Conservation (phyloP, 2,329 filamentous ascomycete species). For the Pestalotiopsis sp. region DNA sequence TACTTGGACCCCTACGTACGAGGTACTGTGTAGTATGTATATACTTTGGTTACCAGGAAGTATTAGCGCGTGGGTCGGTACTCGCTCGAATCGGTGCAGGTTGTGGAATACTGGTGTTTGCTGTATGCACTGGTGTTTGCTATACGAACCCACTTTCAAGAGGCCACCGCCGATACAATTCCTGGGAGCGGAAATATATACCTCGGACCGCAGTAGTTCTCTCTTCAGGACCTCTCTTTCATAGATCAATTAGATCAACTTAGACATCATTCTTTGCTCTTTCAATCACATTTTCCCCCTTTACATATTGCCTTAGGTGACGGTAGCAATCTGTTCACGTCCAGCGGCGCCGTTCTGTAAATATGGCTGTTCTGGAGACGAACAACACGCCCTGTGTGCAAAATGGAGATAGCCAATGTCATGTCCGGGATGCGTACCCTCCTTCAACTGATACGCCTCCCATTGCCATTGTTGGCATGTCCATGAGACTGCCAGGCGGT, state of each 20-base stretch:
- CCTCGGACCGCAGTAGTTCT: neutral
- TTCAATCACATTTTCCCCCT: neutral
- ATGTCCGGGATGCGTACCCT: neutral
- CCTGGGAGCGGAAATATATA: neutral
- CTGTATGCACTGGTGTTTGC: too few relatives aligned
- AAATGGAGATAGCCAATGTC: neutral
- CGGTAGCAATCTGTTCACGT: neutral
- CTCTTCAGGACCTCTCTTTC: neutral
- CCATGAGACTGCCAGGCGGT: slow-evolving; percentile 18
- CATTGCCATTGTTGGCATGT: slow-evolving; percentile 22
- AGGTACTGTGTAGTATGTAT: neutral
- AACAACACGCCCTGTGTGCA: neutral
- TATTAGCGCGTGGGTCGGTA: neutral
- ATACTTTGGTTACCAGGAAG: neutral
- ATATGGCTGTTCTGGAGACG: neutral
- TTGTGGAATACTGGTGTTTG: too few relatives aligned
- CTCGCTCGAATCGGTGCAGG: neutral
- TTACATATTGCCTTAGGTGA: neutral
- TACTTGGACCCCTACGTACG: neutral
- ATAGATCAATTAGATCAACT: neutral
- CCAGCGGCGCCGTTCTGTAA: neutral
- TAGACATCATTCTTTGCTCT: neutral
- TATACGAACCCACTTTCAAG: neutral
- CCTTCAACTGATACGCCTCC: neutral
- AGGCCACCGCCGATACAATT: neutral